These are phyloP conservation scores for Helotiales sp. DNA, from an alignment of 2,329 filamentous ascomycete species.

Conservation along the genomic window DNA sequence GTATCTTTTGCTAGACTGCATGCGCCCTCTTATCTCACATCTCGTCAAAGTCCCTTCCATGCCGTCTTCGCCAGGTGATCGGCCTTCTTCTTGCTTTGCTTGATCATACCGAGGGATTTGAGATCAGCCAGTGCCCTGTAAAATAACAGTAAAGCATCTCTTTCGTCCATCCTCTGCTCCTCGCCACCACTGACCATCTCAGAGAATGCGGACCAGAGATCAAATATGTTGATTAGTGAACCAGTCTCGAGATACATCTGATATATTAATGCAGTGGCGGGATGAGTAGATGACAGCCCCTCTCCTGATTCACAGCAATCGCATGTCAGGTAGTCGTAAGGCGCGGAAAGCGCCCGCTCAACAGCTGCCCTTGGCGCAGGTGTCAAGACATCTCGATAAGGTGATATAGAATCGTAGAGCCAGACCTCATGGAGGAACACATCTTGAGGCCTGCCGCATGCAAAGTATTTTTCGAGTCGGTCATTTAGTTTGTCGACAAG, in stretches of 20 bases:
- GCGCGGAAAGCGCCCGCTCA: constrained; percentile 69
- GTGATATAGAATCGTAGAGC: constrained; percentile 71
- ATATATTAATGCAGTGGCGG: constrained; percentile 72
- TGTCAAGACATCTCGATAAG: constrained; percentile 72
- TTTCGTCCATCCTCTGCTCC: constrained; percentile 46
- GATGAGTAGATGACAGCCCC: constrained; percentile 60
- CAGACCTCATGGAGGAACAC: constrained; percentile 70
- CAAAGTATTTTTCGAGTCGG: constrained; percentile 49
- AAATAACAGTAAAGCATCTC: constrained; percentile 71
- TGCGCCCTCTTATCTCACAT: neutral
- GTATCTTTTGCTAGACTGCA: neutral
- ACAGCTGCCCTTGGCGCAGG: constrained; percentile 70
- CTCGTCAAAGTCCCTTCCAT: constrained; percentile 69
- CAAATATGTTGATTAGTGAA: constrained; percentile 73
- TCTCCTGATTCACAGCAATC: constrained; percentile 60
- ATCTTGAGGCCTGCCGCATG: constrained; percentile 39
- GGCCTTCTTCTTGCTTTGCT: constrained; percentile 84
- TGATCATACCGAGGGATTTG: constrained; percentile 82
- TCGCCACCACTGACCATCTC: constrained; percentile 50
- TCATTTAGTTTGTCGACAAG: constrained; percentile 59
- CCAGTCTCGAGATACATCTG: constrained; percentile 79
- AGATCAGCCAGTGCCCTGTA: constrained; percentile 85
- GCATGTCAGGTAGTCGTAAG: constrained; percentile 77
- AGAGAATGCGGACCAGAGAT: constrained; percentile 77
- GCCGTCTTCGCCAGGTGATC: constrained; percentile 86